These are phyloP conservation scores for Fusarium sp. DNA, from an alignment of 2,329 filamentous ascomycete genomes.

Conservation along the genomic window DNA sequence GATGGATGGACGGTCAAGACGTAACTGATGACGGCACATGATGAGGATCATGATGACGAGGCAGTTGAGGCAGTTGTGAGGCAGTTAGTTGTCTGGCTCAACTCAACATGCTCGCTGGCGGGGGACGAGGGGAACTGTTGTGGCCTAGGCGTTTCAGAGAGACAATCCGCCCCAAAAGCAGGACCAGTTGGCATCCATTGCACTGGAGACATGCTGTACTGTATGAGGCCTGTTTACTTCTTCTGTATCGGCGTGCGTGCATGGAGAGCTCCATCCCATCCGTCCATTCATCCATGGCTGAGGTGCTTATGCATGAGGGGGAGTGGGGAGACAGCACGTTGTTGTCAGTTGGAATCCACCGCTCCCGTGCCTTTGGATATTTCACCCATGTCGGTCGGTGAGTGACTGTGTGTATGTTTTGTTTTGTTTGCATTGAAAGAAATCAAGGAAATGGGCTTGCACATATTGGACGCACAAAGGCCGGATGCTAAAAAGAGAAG, in stretches of 20 bases:
- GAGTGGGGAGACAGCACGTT: conserved; percentile 3
- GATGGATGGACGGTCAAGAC: neutral
- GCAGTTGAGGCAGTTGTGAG: neutral
- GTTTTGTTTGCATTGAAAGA: neutral
- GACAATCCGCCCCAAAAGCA: neutral
- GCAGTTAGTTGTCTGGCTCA: neutral
- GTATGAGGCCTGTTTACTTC: neutral
- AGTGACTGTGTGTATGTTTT: neutral
- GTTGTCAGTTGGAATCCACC: conserved; percentile 10
- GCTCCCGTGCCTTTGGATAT: neutral
- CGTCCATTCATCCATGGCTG: neutral
- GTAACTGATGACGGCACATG: conserved; percentile 5
- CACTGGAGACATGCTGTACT: neutral
- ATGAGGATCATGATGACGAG: conserved; percentile 12
- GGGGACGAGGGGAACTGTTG: neutral
- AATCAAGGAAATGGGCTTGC: neutral
- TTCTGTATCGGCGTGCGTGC: neutral
- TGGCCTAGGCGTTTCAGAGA: neutral
- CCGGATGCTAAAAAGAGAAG: conserved; percentile 11
- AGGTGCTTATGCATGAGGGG: conserved; percentile 9
- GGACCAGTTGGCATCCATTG: neutral
- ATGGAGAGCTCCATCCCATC: neutral
- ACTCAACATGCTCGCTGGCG: neutral
- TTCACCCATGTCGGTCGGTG: neutral
- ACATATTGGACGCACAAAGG: neutral